Conservation (phyloP, 208 protist genomes). For the Wallacemonas sp. region DNA sequence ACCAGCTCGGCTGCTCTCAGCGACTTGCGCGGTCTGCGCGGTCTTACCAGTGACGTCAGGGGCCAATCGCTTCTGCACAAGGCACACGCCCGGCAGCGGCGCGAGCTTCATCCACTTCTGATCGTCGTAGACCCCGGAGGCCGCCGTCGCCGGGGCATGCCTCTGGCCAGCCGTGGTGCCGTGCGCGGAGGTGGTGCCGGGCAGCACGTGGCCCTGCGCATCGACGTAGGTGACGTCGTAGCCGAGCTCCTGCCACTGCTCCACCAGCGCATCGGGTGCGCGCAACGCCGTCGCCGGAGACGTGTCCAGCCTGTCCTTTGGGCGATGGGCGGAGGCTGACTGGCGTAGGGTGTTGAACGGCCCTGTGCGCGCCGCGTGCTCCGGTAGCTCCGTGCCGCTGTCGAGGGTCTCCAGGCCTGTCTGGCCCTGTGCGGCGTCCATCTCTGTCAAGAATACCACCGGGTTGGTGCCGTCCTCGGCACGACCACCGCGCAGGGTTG, state of each 20-base stretch:
- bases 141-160: not conserved
- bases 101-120: slow-evolving; percentile 41
- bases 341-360: too few relatives aligned
- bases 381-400: too few relatives aligned
- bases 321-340: too few relatives aligned
- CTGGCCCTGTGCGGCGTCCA: slow-evolving; percentile 21
- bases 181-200: slow-evolving; percentile 9
- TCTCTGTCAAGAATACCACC: slow-evolving; percentile 34
- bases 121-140: slow-evolving; percentile 5
- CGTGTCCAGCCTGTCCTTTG: not conserved
- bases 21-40: not conserved
- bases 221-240: slow-evolving; percentile 75
- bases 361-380: too few relatives aligned
- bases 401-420: too few relatives aligned
- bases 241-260: slow-evolving; percentile 74
- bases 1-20: not conserved
- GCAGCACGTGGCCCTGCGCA: slow-evolving; percentile 7
- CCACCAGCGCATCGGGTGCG: slow-evolving; percentile 24
- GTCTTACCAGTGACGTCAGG: slow-evolving; percentile 3
- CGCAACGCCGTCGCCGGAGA: not conserved
- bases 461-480: slow-evolving; percentile 20
- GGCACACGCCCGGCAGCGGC: slow-evolving; percentile 59
- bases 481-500: not conserved
- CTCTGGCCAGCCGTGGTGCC: not conserved
- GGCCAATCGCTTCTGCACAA: slow-evolving; percentile 55